Conservation (phyloP, 371 early-diverging fungal species). For the Furculomyces boomerangus region DNA sequence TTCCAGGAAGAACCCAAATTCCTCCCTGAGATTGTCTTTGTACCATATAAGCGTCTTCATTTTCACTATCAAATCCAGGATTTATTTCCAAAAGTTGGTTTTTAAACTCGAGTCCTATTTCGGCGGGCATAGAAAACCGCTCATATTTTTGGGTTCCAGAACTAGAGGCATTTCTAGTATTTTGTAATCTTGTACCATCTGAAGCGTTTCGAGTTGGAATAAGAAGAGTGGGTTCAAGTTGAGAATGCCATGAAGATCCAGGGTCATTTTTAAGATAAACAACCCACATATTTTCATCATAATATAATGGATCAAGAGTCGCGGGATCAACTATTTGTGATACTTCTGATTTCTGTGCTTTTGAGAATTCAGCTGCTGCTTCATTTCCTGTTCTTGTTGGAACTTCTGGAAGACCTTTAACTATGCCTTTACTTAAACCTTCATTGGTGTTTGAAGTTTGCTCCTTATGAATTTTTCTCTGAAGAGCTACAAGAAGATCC, state of each 20-base stretch:
- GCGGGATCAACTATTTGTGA: slow-evolving; percentile 16
- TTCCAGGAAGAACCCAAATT: background rate
- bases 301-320: slow-evolving; percentile 23
- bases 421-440: background rate
- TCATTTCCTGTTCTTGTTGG: background rate
- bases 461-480: background rate
- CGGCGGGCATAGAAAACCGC: too few relatives aligned
- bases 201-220: background rate
- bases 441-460: background rate
- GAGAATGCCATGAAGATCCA: background rate
- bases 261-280: background rate
- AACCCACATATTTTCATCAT: slow-evolving; percentile 16
- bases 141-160: too few relatives aligned
- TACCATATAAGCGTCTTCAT: background rate
- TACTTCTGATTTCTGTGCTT: background rate
- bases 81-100: too few relatives aligned
- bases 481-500: slow-evolving; percentile 12
- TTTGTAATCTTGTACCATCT: too few relatives aligned
- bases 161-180: too few relatives aligned
- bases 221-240: background rate
- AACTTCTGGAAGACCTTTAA: background rate
- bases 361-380: background rate
- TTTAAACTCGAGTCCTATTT: too few relatives aligned
- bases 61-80: too few relatives aligned
- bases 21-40: background rate